Percentiles rank a stretch among this genome's conserved stretches.
phyloP scores from a whole-genome alignment of 1,139 yeast species.

The Debaryomyces robertsiae region DNA sequence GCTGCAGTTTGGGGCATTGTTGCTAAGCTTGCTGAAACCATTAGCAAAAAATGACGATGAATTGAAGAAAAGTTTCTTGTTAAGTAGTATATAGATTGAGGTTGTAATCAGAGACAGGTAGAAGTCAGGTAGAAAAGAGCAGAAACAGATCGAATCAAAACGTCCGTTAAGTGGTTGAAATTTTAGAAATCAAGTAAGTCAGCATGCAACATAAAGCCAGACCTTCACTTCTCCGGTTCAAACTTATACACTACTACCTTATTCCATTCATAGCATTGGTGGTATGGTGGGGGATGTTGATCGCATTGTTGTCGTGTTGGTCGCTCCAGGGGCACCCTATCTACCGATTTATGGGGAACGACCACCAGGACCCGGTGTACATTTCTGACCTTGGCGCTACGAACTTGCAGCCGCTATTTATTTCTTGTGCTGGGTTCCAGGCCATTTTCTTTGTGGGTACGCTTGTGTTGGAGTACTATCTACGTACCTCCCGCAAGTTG shows the following conservation, averaged over 20 bases:
- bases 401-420: conserved; percentile 78
- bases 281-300: conserved; percentile 47
- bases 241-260: conserved; percentile 37
- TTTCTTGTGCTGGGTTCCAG: conserved; percentile 77
- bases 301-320: conserved; percentile 54
- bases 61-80: not conserved
- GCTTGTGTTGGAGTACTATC: conserved; percentile 55
- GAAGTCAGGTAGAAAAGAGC: no score
- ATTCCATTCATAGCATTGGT: conserved; percentile 33
- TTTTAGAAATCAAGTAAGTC: not conserved
- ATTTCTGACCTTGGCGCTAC: conserved; percentile 88
- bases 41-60: conserved; percentile 3
- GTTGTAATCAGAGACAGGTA: no score
- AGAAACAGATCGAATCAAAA: no score
- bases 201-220: conserved; percentile 10
- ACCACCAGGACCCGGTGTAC: conserved; percentile 60
- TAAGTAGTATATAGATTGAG: no score
- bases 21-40: conserved; percentile 2
- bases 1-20: conserved; percentile 10
- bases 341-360: conserved; percentile 55
- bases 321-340: conserved; percentile 76
- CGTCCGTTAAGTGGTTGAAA: no score
- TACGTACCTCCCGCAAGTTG: conserved; percentile 55
- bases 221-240: conserved; percentile 24
- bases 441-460: conserved; percentile 77